A percentile compares a stretch with the other conserved stretches of the same genome.
These are phyloP conservation scores for Ganoderma sinense DNA, from an alignment of 1,284 basidiomycete genomes.

Conservation along the genomic window DNA sequence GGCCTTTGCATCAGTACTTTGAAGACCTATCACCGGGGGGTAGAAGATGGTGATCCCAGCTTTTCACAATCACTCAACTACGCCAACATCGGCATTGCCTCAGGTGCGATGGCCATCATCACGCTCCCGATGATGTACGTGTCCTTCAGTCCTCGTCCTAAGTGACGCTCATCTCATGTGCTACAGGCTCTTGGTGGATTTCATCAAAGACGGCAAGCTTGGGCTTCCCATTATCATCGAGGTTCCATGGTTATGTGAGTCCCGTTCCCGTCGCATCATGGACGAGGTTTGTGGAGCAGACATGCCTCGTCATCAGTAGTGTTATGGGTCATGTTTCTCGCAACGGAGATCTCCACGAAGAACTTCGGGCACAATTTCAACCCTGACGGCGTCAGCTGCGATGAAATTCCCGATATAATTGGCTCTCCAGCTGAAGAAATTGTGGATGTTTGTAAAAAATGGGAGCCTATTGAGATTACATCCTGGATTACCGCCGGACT, in stretches of 20 bases:
- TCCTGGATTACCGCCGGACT: background rate
- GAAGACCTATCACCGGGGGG: background rate
- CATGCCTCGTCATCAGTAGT: background rate
- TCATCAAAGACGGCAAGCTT: conserved; percentile 4
- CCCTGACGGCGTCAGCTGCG: background rate
- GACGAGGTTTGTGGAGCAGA: too few species aligned
- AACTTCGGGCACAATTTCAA: background rate
- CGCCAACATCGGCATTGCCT: background rate
- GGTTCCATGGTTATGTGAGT: conserved; percentile 5
- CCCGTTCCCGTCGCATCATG: too few species aligned
- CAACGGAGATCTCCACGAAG: background rate
- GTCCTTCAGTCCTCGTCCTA: background rate
- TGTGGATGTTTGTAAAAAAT: background rate
- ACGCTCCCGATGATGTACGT: background rate
- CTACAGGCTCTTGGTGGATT: background rate
- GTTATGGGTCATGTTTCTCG: background rate
- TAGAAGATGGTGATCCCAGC: too few species aligned
- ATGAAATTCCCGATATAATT: too few species aligned
- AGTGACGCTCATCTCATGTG: background rate
- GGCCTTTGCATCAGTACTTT: background rate
- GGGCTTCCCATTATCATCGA: background rate
- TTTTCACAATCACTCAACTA: background rate
- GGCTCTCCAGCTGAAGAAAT: background rate
- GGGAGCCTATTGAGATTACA: background rate
- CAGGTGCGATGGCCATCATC: background rate